Base-by-base conservation (phyloP, 371 early-diverging fungal genomes). In the Funneliformis caledonium region DNA sequence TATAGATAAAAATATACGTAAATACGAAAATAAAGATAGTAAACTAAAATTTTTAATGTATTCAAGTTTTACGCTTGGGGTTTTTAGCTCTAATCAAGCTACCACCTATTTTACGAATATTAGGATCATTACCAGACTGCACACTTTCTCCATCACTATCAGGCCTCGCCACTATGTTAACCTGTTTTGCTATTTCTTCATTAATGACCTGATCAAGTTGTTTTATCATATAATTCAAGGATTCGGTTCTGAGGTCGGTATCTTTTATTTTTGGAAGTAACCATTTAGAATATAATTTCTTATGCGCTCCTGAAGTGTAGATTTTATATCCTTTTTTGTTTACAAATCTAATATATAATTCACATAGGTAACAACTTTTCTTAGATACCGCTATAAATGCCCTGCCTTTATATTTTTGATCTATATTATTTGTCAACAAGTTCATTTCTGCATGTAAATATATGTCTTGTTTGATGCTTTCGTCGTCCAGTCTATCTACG, bases 361-460 rank as follows among this genome's bases (percentile, higher is more conserved):
- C 26, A 26, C 26, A 26, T 26, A 26, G 0, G 26, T 26, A 26
- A 26, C 26, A 26, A 26, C 60, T n/a, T 11, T 2, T 60, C 22
- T 60, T 60, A 22, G 60, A 60, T 60, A 60, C 60, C 19, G 10
- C 60, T 60, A 60, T 60, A 60, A 60, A 8, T 22, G 22, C 60
- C 60, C 60, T 60, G 22, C 19, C 22, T 60, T 60, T 60, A 10
- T 60, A 16, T 60, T 14, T 22, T n/a, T 60, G 60, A 60, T 60
- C 19, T 60, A 60, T 14, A 4, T 8, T 60, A 16, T 22, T 60
- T n/a, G 60, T 60, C 60, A 60, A 60, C 19, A 60, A n/a, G 60
- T 60, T 60, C 60, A 60, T 60, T 60, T 60, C 60, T 60, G 60
- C 60, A 60, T 60, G 60, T 60, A 60, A 60, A 14, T 60, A 60